Evolutionary conservation across 2,329 filamentous ascomycete genomes (phyloP), one percentile per base, ranked within the genome.

Genomic region (Colletotrichum paranaense): DNA sequence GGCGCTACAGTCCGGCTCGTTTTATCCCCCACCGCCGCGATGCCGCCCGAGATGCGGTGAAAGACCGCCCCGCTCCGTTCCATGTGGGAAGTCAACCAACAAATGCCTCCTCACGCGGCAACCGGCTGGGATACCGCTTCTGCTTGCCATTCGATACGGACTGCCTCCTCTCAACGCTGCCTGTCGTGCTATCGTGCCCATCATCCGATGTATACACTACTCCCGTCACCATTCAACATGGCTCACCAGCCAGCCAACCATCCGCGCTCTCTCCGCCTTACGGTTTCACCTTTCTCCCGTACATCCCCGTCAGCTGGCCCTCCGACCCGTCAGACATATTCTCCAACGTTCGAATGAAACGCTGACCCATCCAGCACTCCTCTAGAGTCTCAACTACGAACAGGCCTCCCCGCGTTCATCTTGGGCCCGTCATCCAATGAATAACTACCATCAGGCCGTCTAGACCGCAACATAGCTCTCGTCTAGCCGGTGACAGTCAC

Each of bases 1-100:
- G 70, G 53, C 46, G 60, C 58, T n/a, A 55, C 26, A 70, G 60
- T 46, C 70, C 70, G 67, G 70, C 70, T 28, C 59, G 70, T 46
- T 49, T 64, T 60, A 28, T 46, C 53, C 69, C 60, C 70, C 67
- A 70, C 60, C 70, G 60, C 70, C 67, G 70, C 69, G 55, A 16
- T 65, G 46, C 67, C 60, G 55, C 55, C 67, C 70, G 70, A 70
- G 56, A 73, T 73, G 70, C 70, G 70, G 70, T 73, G 70, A 73
- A 73, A 65, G 70, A 28, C 60, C 53, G 70, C 70, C 42, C 62
- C 42, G 68, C 42, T 60, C 53, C 66, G 68, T 65, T 68, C 55
- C 62, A 58, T 28, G 26, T 57, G 55, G 42, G 55, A 35, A 19
- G 32, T 55, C 55, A 65, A 56, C 67, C 66, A 73, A 62, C 70